Conservation (phyloP, 2,329 filamentous ascomycete species). For the Phialophora macrospora region DNA sequence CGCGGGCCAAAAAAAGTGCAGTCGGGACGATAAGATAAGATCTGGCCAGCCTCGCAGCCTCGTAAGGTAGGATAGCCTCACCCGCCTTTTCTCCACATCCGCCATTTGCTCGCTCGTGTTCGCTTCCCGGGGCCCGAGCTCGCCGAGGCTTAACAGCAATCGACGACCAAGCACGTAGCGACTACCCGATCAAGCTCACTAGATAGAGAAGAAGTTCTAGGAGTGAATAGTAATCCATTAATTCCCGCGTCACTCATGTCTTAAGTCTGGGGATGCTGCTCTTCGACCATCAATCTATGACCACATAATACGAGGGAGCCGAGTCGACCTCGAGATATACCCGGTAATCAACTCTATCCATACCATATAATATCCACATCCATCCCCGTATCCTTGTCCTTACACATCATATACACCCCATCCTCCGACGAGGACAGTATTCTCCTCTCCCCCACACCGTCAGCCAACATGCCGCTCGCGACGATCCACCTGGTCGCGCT, state of each 20-base stretch:
- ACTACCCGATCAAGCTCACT: not conserved
- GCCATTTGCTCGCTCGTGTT: not conserved
- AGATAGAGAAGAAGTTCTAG: not conserved
- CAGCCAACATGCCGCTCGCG: conserved; percentile 43
- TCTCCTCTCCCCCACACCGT: not conserved
- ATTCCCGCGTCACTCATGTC: not conserved
- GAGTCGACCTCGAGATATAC: not conserved
- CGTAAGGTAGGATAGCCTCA: not conserved
- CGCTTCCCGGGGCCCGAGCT: not conserved
- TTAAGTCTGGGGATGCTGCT: not conserved
- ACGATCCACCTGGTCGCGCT: conserved; percentile 46
- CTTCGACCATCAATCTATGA: not conserved
- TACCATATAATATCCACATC: not conserved
- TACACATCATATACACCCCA: not conserved
- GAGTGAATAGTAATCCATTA: not conserved
- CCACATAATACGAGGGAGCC: no score
- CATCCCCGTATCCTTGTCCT: not conserved
- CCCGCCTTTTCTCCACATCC: not conserved
- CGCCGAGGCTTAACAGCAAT: not conserved
- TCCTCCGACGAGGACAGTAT: not conserved
- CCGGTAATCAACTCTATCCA: not conserved
- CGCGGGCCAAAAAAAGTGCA: not conserved
- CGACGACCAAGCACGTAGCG: not conserved
- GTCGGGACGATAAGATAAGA: conserved; percentile 3
- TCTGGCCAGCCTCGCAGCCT: not conserved